Percentiles rank a stretch among this genome's conserved stretches.
Evolutionary conservation across 305 asterid genomes (phyloP).

Genomic region (Solanum hybrid): DNA sequence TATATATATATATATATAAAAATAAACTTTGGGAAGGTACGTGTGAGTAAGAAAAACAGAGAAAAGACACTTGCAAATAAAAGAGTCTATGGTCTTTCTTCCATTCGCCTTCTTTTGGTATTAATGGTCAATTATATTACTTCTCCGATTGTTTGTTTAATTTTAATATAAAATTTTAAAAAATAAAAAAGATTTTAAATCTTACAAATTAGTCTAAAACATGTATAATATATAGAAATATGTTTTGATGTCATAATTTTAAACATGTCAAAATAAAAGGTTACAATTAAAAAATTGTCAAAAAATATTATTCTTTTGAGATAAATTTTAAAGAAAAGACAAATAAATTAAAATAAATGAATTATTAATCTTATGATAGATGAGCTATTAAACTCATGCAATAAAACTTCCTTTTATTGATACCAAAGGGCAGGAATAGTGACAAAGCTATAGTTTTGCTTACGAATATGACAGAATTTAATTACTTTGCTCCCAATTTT

Average conservation of each 20-base stretch:
- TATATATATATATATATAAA: not conserved
- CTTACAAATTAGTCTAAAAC: not conserved
- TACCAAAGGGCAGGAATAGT: too few relatives aligned
- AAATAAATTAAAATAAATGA: too few relatives aligned
- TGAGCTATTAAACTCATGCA: not conserved
- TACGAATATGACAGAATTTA: not conserved
- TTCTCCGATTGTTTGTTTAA: not conserved
- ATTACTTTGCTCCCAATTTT: not conserved
- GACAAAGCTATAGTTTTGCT: not conserved
- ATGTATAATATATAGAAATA: not conserved
- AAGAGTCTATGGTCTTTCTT: not conserved
- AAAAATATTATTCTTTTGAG: not conserved
- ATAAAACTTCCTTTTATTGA: too few relatives aligned
- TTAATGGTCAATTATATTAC: not conserved
- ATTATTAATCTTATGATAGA: not conserved
- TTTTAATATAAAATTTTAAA: not conserved
- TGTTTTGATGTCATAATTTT: not conserved
- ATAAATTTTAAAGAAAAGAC: too few relatives aligned
- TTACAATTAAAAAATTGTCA: not conserved
- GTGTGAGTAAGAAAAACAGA: not conserved
- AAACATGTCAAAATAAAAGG: not conserved
- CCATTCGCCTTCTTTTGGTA: not conserved
- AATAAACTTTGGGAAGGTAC: not conserved
- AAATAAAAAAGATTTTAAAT: not conserved
- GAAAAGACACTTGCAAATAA: not conserved